Conservation (phyloP, 768 basidiomycete species). For the Filobasidium floriforme region DNA sequence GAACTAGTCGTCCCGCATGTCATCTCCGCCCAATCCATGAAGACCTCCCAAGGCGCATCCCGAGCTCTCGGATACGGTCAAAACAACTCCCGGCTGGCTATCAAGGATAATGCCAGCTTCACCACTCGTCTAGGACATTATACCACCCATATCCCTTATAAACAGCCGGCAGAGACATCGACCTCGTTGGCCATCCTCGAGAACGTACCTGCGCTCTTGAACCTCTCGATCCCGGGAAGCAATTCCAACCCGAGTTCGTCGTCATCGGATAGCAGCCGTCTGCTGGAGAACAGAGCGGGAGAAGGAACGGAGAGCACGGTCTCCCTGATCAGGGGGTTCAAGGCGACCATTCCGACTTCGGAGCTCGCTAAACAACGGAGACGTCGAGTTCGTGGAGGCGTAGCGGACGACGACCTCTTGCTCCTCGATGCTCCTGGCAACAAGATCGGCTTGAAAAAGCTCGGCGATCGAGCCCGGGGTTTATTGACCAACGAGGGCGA, state of each 20-base stretch:
- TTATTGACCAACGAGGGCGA: constrained; percentile 54
- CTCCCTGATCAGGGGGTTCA: constrained; percentile 72
- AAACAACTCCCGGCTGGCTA: constrained; percentile 12
- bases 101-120: constrained; percentile 22
- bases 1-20: constrained; percentile 37
- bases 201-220: constrained; percentile 35
- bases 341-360: constrained; percentile 87
- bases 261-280: constrained; percentile 3
- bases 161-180: constrained; percentile 1
- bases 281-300: not conserved
- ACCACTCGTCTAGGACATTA: constrained; percentile 30
- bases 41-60: constrained; percentile 11
- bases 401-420: constrained; percentile 40
- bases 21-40: constrained; percentile 37
- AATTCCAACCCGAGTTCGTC: constrained; percentile 2
- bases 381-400: constrained; percentile 58
- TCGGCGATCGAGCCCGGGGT: constrained; percentile 71
- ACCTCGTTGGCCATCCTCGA: constrained; percentile 43
- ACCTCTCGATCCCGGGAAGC: not conserved
- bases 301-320: not conserved
- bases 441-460: constrained; percentile 66
- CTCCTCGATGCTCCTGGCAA: constrained; percentile 44
- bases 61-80: not conserved
- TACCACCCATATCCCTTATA: constrained; percentile 24
- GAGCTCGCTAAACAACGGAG: constrained; percentile 68